These are phyloP conservation scores for Ceriops zippeliana DNA, from an alignment of 345 rosid genomes.

Conservation along the genomic window DNA sequence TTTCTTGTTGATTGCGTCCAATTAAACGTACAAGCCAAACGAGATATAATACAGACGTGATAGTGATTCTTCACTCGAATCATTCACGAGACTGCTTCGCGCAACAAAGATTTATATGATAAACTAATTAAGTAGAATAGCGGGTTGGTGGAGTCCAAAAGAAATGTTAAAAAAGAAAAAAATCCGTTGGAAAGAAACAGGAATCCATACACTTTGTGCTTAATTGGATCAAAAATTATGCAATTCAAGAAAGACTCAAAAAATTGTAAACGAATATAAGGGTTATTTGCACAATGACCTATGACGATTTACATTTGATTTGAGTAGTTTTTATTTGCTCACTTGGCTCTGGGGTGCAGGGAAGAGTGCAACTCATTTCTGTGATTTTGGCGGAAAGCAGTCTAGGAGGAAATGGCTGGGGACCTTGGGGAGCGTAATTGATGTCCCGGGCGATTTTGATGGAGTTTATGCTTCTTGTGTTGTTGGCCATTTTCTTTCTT, in stretches of 20 bases:
- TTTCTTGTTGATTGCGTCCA: too few relatives aligned
- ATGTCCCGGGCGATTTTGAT: constrained; percentile 15
- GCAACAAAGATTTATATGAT: too few relatives aligned
- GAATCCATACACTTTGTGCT: too few relatives aligned
- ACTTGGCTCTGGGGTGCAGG: constrained; percentile 21
- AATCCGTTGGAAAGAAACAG: too few relatives aligned
- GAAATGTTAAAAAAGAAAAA: too few relatives aligned
- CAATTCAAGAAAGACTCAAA: too few relatives aligned
- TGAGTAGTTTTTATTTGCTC: not conserved
- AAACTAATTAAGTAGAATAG: not conserved
- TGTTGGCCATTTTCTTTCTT: constrained; percentile 38
- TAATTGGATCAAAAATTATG: too few relatives aligned
- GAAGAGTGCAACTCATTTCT: constrained; percentile 42
- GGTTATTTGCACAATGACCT: too few relatives aligned
- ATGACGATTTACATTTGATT: constrained; percentile 2
- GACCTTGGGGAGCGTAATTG: constrained; percentile 29
- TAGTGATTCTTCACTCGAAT: too few relatives aligned
- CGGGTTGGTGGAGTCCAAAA: not conserved
- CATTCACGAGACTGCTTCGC: not conserved
- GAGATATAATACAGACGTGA: too few relatives aligned
- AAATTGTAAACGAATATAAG: too few relatives aligned
- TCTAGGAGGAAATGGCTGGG: constrained; percentile 21
- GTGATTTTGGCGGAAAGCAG: constrained; percentile 23
- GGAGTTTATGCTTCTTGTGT: constrained; percentile 25
- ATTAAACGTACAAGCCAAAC: too few relatives aligned